phyloP scores from a whole-genome alignment of 768 basidiomycete species.

The Psilocybe tampanensis region DNA sequence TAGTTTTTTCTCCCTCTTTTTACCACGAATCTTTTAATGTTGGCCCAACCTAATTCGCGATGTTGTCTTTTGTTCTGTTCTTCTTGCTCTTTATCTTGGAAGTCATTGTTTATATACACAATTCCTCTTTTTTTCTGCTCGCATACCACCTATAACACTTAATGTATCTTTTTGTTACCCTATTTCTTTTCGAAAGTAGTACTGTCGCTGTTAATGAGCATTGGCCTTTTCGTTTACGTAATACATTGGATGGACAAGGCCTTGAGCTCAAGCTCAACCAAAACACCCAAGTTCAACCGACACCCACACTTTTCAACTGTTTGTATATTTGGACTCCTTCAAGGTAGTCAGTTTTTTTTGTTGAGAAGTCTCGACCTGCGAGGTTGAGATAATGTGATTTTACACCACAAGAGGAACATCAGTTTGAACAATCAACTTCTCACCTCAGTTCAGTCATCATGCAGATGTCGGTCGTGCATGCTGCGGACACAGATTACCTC shows the following conservation, averaged over 20 bases:
- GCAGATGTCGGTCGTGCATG: conserved; percentile 33
- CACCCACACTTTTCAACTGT: no score
- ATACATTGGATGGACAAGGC: neutral
- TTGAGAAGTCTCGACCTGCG: no score
- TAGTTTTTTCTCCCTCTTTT: neutral
- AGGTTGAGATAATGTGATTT: neutral
- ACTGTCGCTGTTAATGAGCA: neutral
- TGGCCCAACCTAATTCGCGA: neutral
- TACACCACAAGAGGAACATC: neutral
- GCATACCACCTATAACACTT: conserved; percentile 9
- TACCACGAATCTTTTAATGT: neutral
- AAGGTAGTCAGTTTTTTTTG: no score
- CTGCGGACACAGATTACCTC: conserved; percentile 65
- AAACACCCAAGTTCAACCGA: no score
- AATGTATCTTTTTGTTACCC: conserved; percentile 11
- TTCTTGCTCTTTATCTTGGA: neutral
- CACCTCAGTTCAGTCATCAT: neutral
- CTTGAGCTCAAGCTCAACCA: no score
- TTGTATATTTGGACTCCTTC: no score
- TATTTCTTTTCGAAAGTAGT: conserved; percentile 2
- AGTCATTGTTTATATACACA: conserved; percentile 4
- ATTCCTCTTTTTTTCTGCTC: conserved; percentile 9
- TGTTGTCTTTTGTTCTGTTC: neutral
- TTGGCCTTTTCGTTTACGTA: neutral
- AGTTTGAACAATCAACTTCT: neutral